Conservation (phyloP, 495 filamentous ascomycete species). For the Penicillium bovifimosum region DNA sequence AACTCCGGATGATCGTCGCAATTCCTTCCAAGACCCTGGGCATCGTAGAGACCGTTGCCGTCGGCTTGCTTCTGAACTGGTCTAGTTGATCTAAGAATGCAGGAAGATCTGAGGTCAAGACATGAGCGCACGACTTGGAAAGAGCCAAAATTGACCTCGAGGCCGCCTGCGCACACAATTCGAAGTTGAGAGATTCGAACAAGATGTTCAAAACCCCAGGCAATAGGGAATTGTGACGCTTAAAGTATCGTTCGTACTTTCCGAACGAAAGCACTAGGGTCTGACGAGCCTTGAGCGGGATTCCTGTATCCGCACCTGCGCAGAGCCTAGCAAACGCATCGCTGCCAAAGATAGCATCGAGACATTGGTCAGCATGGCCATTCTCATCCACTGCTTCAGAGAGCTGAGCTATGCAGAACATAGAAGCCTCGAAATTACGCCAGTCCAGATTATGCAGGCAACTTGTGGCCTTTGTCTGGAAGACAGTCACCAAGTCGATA, state of each 20-base stretch:
- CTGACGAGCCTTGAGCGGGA: constrained; percentile 67
- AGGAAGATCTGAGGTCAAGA: constrained; percentile 63
- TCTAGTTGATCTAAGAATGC: constrained; percentile 76
- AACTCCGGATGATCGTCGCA: constrained; percentile 74
- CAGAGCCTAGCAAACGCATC: constrained; percentile 48
- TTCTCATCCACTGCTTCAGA: constrained; percentile 71
- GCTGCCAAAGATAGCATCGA: constrained; percentile 70
- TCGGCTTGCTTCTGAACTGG: constrained; percentile 52
- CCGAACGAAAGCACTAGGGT: constrained; percentile 74
- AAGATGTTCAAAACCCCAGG: constrained; percentile 75
- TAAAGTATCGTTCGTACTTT: constrained; percentile 77
- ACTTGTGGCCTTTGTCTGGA: constrained; percentile 58
- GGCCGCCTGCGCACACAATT: constrained; percentile 61
- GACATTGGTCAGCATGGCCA: constrained; percentile 55
- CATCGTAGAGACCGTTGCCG: constrained; percentile 65
- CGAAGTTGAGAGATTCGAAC: constrained; percentile 66
- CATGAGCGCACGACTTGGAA: constrained; percentile 71
- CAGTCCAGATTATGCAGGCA: constrained; percentile 58
- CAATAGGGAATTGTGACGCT: constrained; percentile 62
- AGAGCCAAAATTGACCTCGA: constrained; percentile 75
- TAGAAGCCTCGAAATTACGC: constrained; percentile 71
- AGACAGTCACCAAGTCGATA: constrained; percentile 58
- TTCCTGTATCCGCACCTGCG: constrained; percentile 37
- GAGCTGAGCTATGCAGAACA: constrained; percentile 73
- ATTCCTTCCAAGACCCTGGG: constrained; percentile 79